Evolutionary conservation across 768 basidiomycete species (phyloP), one percentile per base, ranked within the genome.

Genomic region (Suillus subaureus): DNA sequence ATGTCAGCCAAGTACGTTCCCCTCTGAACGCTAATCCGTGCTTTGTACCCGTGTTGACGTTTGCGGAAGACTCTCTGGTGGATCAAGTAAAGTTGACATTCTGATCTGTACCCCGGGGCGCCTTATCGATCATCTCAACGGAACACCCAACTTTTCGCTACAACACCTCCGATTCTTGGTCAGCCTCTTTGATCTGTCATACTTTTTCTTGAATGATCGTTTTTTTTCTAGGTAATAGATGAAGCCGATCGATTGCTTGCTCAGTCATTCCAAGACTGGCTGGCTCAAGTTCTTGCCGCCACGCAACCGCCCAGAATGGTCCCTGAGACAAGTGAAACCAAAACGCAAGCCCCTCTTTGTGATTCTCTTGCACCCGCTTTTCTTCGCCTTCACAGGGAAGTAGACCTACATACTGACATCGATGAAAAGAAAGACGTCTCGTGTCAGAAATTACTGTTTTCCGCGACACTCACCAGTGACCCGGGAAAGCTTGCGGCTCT

Each of bases 261-360:
- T 12, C 96, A 98, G 74, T 94, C 94, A 1, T 99, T 97, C 79
- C 96, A 99, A 77, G 93, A 94, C 74, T 99, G 96, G 97, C 81
- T 99, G 3, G 85, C 86, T 7, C 89, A 89, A 71, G 92, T 99
- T 4, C 80, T 97, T 9, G 79, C 84, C n/a, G 94, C 93, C 8
- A 91, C 88, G 12, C 85, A 79, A 43, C 81, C 83, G 72, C 31
- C 75, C 74, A 58, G 57, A 26, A 28, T 18, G 23, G 16, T 18
- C 23, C 64, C 69, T 54, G 58, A 51, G 23, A 58, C 64, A 28
- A 64, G 39, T 33, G 23, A 42, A 16, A 51, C 61, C 18, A 57
- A 42, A 5, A 64, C 61, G 12, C 56, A 54, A 42, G 60, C 61
- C 52, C 61, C 35, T 12, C 33, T 37, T 23, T 63, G 57, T 13